Percentiles rank a stretch among this genome's conserved stretches.
phyloP scores from a whole-genome alignment of 1,284 basidiomycete genomes.

The Prillingera fragicola region DNA sequence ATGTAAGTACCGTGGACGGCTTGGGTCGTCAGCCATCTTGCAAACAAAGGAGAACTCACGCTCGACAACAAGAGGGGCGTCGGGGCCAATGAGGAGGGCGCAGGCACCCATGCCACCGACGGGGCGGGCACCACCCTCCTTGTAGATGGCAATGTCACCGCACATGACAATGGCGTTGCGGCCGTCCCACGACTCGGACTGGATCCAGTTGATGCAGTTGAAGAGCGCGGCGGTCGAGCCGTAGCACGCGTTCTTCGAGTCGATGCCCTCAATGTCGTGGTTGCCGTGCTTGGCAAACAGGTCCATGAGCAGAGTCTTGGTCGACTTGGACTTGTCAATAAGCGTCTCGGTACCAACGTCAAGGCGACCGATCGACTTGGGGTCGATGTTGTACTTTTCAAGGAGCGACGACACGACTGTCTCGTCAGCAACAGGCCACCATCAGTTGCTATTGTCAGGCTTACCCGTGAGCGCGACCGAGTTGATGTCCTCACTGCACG shows the following conservation, averaged over 20 bases:
- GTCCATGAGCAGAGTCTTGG: constrained; percentile 98
- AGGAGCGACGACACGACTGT: constrained; percentile 78
- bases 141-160: constrained; percentile 97
- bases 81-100: constrained; percentile 91
- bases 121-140: constrained; percentile 88
- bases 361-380: constrained; percentile 89
- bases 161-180: constrained; percentile 95
- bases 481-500: constrained; percentile 81
- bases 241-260: constrained; percentile 99
- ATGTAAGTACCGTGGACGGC: constrained; percentile 96
- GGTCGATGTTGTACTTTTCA: constrained; percentile 93
- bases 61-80: constrained; percentile 91
- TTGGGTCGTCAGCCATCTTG: constrained; percentile 43
- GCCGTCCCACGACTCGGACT: constrained; percentile 95
- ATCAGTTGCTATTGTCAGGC: constrained; percentile 31
- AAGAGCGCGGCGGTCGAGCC: constrained; percentile 96
- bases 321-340: constrained; percentile 99
- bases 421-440: constrained; percentile 18
- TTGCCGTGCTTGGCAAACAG: constrained; percentile 88
- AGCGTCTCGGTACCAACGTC: constrained; percentile 99
- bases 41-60: constrained; percentile 58
- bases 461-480: constrained; percentile 89
- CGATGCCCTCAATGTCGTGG: constrained; percentile 96
- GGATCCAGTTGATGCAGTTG: constrained; percentile 97
- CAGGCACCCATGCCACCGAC: constrained; percentile 95